Evolutionary conservation across 345 rosid genomes (phyloP), one percentile per base, ranked within the genome.

Genomic region (Dipteronia dyeriana): DNA sequence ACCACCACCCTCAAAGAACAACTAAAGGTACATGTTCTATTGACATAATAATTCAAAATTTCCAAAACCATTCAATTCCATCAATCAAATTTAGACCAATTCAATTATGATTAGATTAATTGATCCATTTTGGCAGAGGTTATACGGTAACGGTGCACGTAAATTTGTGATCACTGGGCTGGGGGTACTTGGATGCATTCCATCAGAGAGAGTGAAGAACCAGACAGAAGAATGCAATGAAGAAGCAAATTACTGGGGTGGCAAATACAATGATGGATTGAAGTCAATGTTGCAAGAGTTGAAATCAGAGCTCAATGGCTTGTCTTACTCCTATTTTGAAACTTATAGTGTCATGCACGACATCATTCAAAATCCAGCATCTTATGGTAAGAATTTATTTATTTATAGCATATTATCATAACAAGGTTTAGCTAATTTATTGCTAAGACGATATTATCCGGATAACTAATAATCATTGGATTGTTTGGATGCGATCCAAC

Each of bases 241-340:
- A 73, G 83, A 62, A 23, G 22, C 74, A n/a, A 91, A 89, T 77
- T 65, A 25, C 72, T 80, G 85, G 88, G 67, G 84, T 19, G 75
- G 66, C 61, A 34, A 68, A 71, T 93, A 93, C 83, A 91, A 91
- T 56, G 66, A 65, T 51, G 88, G 71, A 11, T 78, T 89, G 2
- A 78, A 41, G 38, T 72, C 85, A 16, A 82, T 85, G 85, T n/a
- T 91, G 82, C 73, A 61, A 19, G 71, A 84, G 45, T 63, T 91
- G 45, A 39, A 78, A 45, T 72, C 86, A 34, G 88, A 87, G 73
- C 80, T 86, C 20, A 66, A 75, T 0, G 88, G 80, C 74, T 39
- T 91, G 4, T 68, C 76, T 72, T 93, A 89, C 82, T 79, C 94
- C 34, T 90, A 83, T 79, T 84, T 87, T 56, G 91, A 93, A 39